Base-by-base conservation (phyloP, 2,329 filamentous ascomycete species). In the Apiospora saccharicola region DNA sequence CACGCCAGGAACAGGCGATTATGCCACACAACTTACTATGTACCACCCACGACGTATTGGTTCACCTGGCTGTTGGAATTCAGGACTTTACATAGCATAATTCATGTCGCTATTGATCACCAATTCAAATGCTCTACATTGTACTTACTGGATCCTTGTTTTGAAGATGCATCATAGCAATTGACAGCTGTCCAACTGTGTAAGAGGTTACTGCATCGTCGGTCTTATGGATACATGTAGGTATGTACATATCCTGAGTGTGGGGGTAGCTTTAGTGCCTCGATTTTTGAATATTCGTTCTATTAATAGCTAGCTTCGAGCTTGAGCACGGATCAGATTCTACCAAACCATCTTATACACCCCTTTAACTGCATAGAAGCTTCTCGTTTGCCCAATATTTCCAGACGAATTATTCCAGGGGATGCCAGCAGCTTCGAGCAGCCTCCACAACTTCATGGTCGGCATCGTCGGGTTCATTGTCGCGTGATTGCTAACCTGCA, bases 381-480 rank as follows among this genome's bases (percentile, higher is more conserved):
- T 24, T 41, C 34, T 41, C 57, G 57, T 64, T 41, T 64, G 19
- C 4, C 19, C 19, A 64, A 64, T 64, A 64, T 41, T n/a, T 13
- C 34, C 43, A 2, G 41, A 30, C 16, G n/a, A 37, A 41, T 22
- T 12, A 22, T 68, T 68, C 67, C 26, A 47, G 67, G 41, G 67
- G 67, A 12, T 47, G 41, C 67, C 24, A 68, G 41, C 26, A 46
- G 19, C 67, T 44, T 68, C 67, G 67, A 68, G 57, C 30, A 64
- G 41, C 57, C 57, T 41, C 57, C 57, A 64, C 19, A 34, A 24
- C 51, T 8, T 34, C 7, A 26, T 57, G 51, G 57, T 22, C 57
- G 30, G 57, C 57, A 41, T 64, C 57, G 19, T 64, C 57, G 22
- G 34, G 57, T 19, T 61, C 53, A 37, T 61, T 64, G 57, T 64